Evolutionary conservation across 441 rosid species (phyloP), one percentile per base, ranked within the genome.

Genomic region (Kokia cookei): DNA sequence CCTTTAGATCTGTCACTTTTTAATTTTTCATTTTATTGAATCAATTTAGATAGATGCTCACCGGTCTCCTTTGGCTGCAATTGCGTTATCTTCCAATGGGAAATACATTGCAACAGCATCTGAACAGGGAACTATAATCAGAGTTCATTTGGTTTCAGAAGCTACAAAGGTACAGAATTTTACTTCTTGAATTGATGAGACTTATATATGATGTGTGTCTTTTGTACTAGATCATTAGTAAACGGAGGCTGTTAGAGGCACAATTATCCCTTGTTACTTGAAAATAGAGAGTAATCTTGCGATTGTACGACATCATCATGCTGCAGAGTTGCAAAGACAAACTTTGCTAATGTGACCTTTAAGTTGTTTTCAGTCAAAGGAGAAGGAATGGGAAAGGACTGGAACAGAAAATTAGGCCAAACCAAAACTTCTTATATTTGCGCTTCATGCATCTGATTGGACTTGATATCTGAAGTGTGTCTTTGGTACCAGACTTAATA

Each of bases 41-140:
- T 54, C 26, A 24, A 64, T 58, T 81, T 90, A 94, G 97, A 92
- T 94, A 71, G 98, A 94, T 73, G 97, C 98, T 65, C 98, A 94
- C 76, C 89, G 83, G 53, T 79, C 97, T 63, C 93, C 94, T 62
- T 75, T 94, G 87, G 95, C 93, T 81, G 96, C 97, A 8, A 68
- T 92, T 79, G 87, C 85, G 1, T 86, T 94, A 73, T 89, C 97
- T 74, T 82, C 88, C 43, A 89, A 88, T 75, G 98, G 97, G 75
- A 83, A 77, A 87, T 92, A 87, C 77, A 83, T 94, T 73, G 98
- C 97, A 24, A 92, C 97, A 58, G 96, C 96, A 60, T 94, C 98
- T 61, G 97, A 92, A 79, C 97, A 91, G 76, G 97, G 97, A 76
- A 91, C 98, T 72, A 77, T 91, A 66, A 84, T 92, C 76, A 86